Evolutionary conservation across 2,329 filamentous ascomycete species (phyloP).

Genomic region (Sclerotinia glacialis): DNA sequence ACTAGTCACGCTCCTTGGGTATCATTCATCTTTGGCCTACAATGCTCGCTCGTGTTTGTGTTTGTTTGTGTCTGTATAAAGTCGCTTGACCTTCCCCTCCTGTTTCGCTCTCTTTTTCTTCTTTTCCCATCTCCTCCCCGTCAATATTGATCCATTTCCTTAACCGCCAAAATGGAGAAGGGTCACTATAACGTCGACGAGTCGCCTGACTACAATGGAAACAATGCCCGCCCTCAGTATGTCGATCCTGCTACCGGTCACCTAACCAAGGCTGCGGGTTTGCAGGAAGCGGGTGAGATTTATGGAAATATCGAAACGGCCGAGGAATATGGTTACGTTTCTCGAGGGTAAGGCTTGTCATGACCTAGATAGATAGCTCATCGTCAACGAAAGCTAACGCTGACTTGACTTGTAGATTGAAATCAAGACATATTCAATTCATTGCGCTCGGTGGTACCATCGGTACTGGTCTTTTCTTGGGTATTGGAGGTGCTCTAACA

Average conservation of each 20-base stretch:
- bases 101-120: not conserved
- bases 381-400: not conserved
- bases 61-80: conserved; percentile 15
- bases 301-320: conserved; percentile 52
- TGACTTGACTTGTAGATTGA: conserved; percentile 28
- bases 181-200: conserved; percentile 30
- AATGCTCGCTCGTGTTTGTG: no score
- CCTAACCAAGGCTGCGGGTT: conserved; percentile 37
- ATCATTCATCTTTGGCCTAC: not conserved
- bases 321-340: conserved; percentile 51
- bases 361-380: not conserved
- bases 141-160: not conserved
- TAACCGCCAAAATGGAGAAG: conserved; percentile 33
- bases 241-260: conserved; percentile 30
- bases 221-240: conserved; percentile 28
- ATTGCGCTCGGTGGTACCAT: conserved; percentile 60
- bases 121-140: not conserved
- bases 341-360: conserved; percentile 44
- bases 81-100: not conserved
- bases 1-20: conserved; percentile 2
- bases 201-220: conserved; percentile 27
- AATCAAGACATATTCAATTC: conserved; percentile 55
- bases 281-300: conserved; percentile 50
- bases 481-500: conserved; percentile 52
- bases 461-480: conserved; percentile 54